Conservation (phyloP, 2,329 filamentous ascomycete species). For the Claviceps sp. region DNA sequence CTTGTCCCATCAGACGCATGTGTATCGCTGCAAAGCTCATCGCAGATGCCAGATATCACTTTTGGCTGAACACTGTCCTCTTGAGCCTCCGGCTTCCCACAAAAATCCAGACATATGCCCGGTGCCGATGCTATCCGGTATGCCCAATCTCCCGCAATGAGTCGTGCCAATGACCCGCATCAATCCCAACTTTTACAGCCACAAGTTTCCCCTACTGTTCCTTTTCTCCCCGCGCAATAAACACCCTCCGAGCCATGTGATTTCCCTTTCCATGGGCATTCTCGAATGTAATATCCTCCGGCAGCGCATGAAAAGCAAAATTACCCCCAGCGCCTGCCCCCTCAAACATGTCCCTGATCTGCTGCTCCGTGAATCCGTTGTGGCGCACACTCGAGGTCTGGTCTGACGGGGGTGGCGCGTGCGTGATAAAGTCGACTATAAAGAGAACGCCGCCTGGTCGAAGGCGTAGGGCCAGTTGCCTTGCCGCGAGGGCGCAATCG, state of each 20-base stretch:
- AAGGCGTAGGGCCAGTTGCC: slow-evolving; percentile 46
- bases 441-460: slow-evolving; percentile 52
- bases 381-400: slow-evolving; percentile 42
- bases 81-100: too few relatives aligned
- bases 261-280: slow-evolving; percentile 16
- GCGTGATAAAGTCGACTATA: slow-evolving; percentile 54
- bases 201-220: neutral
- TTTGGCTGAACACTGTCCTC: too few relatives aligned
- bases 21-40: too few relatives aligned
- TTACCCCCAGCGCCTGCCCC: slow-evolving; percentile 43
- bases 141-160: too few relatives aligned
- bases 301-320: slow-evolving; percentile 44
- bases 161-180: too few relatives aligned
- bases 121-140: too few relatives aligned
- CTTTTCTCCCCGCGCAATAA: slow-evolving; percentile 15
- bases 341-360: slow-evolving; percentile 47
- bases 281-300: slow-evolving; percentile 33
- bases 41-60: too few relatives aligned
- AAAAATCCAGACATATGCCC: too few relatives aligned
- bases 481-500: slow-evolving; percentile 46
- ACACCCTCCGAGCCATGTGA: slow-evolving; percentile 28
- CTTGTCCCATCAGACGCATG: too few relatives aligned
- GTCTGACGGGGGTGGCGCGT: slow-evolving; percentile 21
- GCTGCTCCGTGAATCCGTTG: slow-evolving; percentile 49
- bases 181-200: too few relatives aligned